Percentiles rank a stretch among this genome's conserved stretches.
Conservation (phyloP, 2,329 filamentous ascomycete genomes). For the Penicillium fuscoglaucum region DNA sequence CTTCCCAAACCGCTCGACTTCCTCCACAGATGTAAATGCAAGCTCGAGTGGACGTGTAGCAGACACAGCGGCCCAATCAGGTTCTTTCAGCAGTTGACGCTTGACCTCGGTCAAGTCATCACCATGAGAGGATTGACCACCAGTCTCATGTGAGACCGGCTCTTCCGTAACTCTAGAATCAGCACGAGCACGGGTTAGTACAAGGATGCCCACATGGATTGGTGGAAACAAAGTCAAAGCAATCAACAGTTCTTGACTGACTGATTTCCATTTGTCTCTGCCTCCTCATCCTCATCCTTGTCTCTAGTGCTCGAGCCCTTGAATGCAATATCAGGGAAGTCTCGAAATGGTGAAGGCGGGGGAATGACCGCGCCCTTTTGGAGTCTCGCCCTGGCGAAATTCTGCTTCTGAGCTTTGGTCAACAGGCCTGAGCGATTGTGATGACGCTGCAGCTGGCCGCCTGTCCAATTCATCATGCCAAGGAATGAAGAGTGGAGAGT, state of each 20-base stretch:
- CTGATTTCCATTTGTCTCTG: conserved; percentile 1
- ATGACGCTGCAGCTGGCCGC: conserved; percentile 44
- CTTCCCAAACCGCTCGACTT: conserved; percentile 37
- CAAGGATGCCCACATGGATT: neutral
- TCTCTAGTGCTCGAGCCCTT: conserved; percentile 1
- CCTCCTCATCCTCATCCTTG: neutral
- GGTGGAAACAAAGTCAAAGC: conserved; percentile 1
- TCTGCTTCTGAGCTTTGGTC: conserved; percentile 33
- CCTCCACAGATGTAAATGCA: conserved; percentile 30
- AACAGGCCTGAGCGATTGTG: conserved; percentile 32
- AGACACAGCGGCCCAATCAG: conserved; percentile 42
- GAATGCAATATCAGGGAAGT: conserved; percentile 7
- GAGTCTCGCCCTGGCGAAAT: conserved; percentile 35
- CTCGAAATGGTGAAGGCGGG: conserved; percentile 17
- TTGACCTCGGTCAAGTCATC: conserved; percentile 31
- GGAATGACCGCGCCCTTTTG: conserved; percentile 16
- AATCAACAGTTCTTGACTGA: conserved; percentile 7
- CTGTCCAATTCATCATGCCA: conserved; percentile 47
- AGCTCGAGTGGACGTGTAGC: conserved; percentile 37
- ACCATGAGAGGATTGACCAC: neutral
- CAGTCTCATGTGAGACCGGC: neutral
- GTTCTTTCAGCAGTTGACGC: conserved; percentile 34
- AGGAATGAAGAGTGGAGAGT: neutral
- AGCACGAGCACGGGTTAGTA: conserved; percentile 7
- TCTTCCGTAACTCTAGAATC: neutral